Base-by-base conservation (phyloP, 2,329 filamentous ascomycete species). In the Phialocephala sp. region DNA sequence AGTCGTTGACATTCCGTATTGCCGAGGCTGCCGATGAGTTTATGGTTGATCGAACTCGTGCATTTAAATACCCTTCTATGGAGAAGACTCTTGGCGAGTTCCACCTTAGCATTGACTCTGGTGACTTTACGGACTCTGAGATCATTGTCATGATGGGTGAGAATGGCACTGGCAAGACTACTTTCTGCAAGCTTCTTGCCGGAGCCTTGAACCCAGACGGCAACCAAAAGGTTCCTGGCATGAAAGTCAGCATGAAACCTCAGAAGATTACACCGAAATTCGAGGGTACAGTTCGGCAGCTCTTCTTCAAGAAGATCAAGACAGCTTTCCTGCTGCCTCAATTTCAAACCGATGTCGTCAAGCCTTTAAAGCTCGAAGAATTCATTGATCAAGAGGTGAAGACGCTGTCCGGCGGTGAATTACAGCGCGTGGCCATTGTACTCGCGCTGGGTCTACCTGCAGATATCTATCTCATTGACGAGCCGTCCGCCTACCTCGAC, bases 281-380 rank as follows among this genome's bases (percentile, higher is more conserved):
- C 78, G 90, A 94, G 72, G 95, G 96, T 70, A 99, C 94, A 45
- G 95, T 99, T 65, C 93, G 95, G 69, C 93, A 97, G 80, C 87
- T 99, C 59, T 98, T 99, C 86, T 97, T 98, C 89, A 99, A 99
- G 90, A 94, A 95, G 84, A 99, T 99, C 82, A 97, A 97, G 86
- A 89, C 93, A 68, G 90, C 94, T 43, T 99, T 99, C 87, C 80
- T 99, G 74, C 95, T 90, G 73, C 95, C 95, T 36, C 95, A 99
- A 80, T 99, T 99, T 87, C 95, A 99, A 84, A 99, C 95, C 15
- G 95, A 99, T 79, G 96, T 99, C 65, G 96, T 98, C 83, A 98
- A 98, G 84, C 95, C 96, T n/a, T 87, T 99, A 68, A 97, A 97
- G 84, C 89, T 99, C 68, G 95, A 99, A 60, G 95, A 98, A 78